phyloP scores from a whole-genome alignment of 768 basidiomycete genomes.

The Trametes sanguinea region DNA sequence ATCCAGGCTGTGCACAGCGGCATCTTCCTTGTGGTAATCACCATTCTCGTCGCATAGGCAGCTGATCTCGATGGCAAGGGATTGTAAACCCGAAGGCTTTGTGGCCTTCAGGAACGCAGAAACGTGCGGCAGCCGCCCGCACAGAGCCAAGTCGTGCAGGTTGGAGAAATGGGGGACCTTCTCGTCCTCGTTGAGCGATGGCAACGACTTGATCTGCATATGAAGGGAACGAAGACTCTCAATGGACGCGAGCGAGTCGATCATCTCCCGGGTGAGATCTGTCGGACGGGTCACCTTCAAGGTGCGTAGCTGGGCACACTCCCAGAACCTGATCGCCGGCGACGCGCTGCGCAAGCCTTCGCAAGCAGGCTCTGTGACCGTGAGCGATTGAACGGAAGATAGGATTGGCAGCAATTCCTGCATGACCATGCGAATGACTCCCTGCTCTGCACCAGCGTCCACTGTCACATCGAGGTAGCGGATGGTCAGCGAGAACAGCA shows the following conservation, averaged over 20 bases:
- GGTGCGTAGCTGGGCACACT: background rate
- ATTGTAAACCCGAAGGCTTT: background rate
- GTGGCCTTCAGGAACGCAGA: background rate
- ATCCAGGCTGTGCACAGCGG: background rate
- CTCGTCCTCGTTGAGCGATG: background rate
- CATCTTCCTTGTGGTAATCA: background rate
- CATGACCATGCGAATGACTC: background rate
- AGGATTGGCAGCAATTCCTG: background rate
- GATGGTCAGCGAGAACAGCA: background rate
- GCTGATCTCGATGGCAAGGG: background rate
- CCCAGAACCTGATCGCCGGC: background rate
- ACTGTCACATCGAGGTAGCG: background rate
- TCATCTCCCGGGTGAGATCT: background rate
- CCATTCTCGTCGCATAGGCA: background rate
- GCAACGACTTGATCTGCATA: background rate
- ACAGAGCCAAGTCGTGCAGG: background rate
- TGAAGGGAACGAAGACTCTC: background rate
- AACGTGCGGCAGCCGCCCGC: background rate
- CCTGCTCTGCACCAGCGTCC: too few species aligned
- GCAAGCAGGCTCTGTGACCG: background rate
- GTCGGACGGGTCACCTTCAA: background rate
- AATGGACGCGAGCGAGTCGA: background rate
- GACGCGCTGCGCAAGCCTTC: background rate
- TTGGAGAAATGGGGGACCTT: background rate
- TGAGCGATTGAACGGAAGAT: background rate